Percentiles rank a stretch among this genome's conserved stretches.
These are phyloP conservation scores for Geotrichum carabidarum DNA, from an alignment of 1,139 yeast species.

Conservation along the genomic window DNA sequence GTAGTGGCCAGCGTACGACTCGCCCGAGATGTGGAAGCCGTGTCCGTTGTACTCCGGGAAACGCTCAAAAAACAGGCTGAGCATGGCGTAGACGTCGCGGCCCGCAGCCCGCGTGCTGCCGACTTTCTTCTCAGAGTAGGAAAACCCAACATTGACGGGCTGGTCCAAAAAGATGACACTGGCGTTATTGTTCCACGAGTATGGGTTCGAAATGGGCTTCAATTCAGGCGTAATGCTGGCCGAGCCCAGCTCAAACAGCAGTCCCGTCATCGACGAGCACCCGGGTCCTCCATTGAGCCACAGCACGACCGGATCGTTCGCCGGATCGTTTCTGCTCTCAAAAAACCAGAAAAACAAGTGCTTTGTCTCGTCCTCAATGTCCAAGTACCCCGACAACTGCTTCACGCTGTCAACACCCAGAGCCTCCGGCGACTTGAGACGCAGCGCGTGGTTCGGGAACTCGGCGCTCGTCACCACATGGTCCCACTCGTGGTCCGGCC, in stretches of 20 bases:
- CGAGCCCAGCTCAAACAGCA: slow-evolving; percentile 87
- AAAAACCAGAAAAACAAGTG: slow-evolving; percentile 84
- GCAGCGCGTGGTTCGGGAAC: slow-evolving; percentile 19
- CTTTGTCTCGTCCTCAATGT: slow-evolving; percentile 68
- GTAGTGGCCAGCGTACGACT: slow-evolving; percentile 85
- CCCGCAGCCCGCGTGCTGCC: slow-evolving; percentile 66
- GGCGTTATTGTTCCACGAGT: slow-evolving; percentile 86
- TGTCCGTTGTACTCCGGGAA: slow-evolving; percentile 57
- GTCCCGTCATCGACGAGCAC: slow-evolving; percentile 84
- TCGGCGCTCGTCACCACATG: slow-evolving; percentile 26
- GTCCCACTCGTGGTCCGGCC: slow-evolving; percentile 25
- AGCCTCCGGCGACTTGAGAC: slow-evolving; percentile 50
- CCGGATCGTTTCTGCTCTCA: slow-evolving; percentile 85
- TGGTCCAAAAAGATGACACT: slow-evolving; percentile 89
- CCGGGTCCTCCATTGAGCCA: slow-evolving; percentile 96
- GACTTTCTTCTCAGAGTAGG: slow-evolving; percentile 58
- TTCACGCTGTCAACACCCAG: slow-evolving; percentile 68
- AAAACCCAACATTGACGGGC: slow-evolving; percentile 91
- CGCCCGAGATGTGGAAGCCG: slow-evolving; percentile 79
- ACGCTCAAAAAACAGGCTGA: slow-evolving; percentile 69
- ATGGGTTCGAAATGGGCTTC: slow-evolving; percentile 69
- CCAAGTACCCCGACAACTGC: slow-evolving; percentile 85
- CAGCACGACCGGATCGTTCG: slow-evolving; percentile 73
- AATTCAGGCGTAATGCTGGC: slow-evolving; percentile 61
- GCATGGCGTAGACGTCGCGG: slow-evolving; percentile 69